Evolutionary conservation across 2,329 filamentous ascomycete species (phyloP), one percentile per base, ranked within the genome.

Genomic region (Fusarium denticulatum): DNA sequence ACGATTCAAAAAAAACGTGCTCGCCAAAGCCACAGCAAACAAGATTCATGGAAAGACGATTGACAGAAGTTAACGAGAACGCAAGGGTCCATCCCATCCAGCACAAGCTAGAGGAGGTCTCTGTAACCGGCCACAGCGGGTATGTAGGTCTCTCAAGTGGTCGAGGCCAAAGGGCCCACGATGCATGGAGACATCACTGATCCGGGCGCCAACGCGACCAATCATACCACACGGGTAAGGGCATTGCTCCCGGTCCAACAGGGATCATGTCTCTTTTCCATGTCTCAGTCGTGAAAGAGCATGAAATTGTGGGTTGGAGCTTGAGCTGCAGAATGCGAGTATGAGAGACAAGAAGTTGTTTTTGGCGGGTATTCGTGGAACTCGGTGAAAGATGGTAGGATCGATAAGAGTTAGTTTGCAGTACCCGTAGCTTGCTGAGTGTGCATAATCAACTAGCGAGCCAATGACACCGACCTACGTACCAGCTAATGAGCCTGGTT

Each of bases 161-260:
- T 69, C 76, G 58, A 65, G 49, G 53, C 67, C 60, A 60, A 67
- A 58, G 46, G 64, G 61, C 67, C 77, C 77, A 76, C 67, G 70
- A 71, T 72, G 74, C 69, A 75, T 74, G 76, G 72, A 61, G 70
- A 67, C 67, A 78, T 76, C 75, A 78, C 73, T 64, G 67, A 76
- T 70, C 68, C 71, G 73, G 80, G 81, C 81, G 81, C 79, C 80
- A 81, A 81, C 74, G 74, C 55, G 70, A 50, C 81, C 81, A 82
- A 82, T 82, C 78, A 81, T 53, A 59, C 68, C 30, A 56, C 58
- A 57, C 37, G 53, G 49, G 60, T 57, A 66, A 55, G 57, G 63
- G 67, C 74, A 69, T 58, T 49, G 42, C 60, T 73, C 66, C 68
- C 59, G 69, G 70, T 36, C 67, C 42, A 56, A 60, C 70, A 77